These are phyloP conservation scores for Evernia prunastri DNA, from an alignment of 495 filamentous ascomycete genomes.

Conservation along the genomic window DNA sequence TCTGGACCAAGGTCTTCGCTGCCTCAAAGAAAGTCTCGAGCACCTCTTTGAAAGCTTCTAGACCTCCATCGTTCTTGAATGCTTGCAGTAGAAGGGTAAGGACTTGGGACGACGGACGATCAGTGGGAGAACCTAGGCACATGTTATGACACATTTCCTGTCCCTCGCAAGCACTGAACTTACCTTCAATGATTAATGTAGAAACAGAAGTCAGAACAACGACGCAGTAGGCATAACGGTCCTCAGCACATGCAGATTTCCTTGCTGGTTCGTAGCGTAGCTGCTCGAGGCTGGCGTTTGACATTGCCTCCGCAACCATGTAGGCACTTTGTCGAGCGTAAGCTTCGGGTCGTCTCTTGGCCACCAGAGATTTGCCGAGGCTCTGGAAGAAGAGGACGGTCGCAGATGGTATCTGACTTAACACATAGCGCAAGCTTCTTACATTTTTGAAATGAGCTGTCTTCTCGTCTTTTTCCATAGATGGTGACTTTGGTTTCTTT, in stretches of 20 bases:
- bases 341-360: conserved; percentile 60
- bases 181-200: conserved; percentile 70
- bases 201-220: conserved; percentile 69
- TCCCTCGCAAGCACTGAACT: conserved; percentile 12
- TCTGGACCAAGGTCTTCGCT: conserved; percentile 43
- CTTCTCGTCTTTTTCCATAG: conserved; percentile 39
- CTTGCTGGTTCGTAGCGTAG: conserved; percentile 46
- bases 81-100: conserved; percentile 75
- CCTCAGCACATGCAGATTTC: conserved; percentile 38
- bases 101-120: conserved; percentile 56
- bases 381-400: conserved; percentile 72
- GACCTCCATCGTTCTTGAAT: conserved; percentile 74
- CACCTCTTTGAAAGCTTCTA: conserved; percentile 65
- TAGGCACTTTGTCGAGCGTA: conserved; percentile 59
- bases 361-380: conserved; percentile 71
- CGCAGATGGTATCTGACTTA: conserved; percentile 64
- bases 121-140: conserved; percentile 38
- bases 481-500: conserved; percentile 36
- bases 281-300: conserved; percentile 61
- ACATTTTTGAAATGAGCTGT: conserved; percentile 69
- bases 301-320: conserved; percentile 71
- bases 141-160: conserved; percentile 15
- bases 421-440: conserved; percentile 63
- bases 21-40: conserved; percentile 66
- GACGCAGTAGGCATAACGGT: conserved; percentile 69